Evolutionary conservation across 2,329 filamentous ascomycete species (phyloP), one percentile per base, ranked within the genome.

Genomic region (Zasmidium citrigriseum): DNA sequence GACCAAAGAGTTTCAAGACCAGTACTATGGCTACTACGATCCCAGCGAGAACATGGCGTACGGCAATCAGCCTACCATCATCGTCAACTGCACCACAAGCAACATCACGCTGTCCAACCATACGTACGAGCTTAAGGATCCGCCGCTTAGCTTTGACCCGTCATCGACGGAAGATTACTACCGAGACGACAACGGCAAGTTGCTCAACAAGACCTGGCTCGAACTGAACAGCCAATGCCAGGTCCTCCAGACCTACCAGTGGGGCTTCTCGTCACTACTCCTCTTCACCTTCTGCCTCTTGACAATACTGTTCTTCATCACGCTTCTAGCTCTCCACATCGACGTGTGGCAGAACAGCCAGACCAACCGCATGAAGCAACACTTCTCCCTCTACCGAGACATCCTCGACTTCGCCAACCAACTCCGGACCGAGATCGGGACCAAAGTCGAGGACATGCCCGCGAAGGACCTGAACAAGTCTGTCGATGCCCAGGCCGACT

Each of bases 201-300:
- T 55, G 1, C 41, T 54, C 11, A 45, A 46, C 41, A 16, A 41
- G 22, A 24, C 22, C 5, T 57, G 46, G 50, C 18, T 60, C 14
- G 45, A 54, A 41, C 11, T 10, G 23, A 44, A 27, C 34, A 41
- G 24, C 24, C 38, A 27, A 46, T 60, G 58, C 38, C 58, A 60
- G 50, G 46, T 48, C 12, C 23, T 54, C 46, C 34, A 54, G 29
- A 60, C 49, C 2, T 60, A 58, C 21, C 55, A 52, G 22, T 60
- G 58, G 58, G 58, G 60, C 14, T 63, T 63, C 53, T 60, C 60
- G 2, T 58, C 55, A 16, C 48, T 60, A 20, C 53, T 63, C 20
- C 58, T 63, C 29, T 63, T 63, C 55, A 58, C 41, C 1, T 63
- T 58, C 55, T 63, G 60, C 27, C 55, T 63, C 23, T 10, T 50